Conservation (phyloP, 345 rosid species). For the Firmiana major region DNA sequence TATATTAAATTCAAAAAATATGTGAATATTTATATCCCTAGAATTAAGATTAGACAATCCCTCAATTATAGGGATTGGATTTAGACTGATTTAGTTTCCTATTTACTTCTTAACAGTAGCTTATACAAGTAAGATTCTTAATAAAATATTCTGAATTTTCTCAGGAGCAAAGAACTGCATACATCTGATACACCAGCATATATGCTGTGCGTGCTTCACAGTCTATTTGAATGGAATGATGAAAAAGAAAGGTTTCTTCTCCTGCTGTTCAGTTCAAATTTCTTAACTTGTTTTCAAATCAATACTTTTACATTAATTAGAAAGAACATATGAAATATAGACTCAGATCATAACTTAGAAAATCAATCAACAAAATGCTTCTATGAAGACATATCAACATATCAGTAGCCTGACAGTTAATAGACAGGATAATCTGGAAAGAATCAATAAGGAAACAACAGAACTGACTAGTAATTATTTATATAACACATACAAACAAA, state of each 20-base stretch:
- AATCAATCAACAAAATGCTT: not conserved
- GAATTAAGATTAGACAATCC: no score
- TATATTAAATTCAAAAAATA: no score
- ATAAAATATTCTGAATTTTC: no score
- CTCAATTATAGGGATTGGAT: no score
- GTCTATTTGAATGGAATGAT: not conserved
- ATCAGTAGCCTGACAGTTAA: not conserved
- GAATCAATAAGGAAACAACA: not conserved
- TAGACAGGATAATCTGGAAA: not conserved
- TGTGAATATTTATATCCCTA: no score
- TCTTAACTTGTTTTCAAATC: not conserved
- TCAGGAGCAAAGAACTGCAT: not conserved
- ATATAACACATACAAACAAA: not conserved
- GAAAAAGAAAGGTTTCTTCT: not conserved
- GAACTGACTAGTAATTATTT: not conserved
- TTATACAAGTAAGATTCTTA: no score
- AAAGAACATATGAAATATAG: not conserved
- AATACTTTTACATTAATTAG: not conserved
- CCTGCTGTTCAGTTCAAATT: not conserved
- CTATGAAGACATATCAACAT: not conserved
- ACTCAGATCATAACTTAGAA: not conserved
- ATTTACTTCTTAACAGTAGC: no score
- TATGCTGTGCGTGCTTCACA: not conserved
- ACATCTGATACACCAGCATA: not conserved
- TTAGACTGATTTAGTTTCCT: no score